Evolutionary conservation across 345 rosid genomes (phyloP), one percentile per base, ranked within the genome.

Genomic region (Corchorus capsularis): DNA sequence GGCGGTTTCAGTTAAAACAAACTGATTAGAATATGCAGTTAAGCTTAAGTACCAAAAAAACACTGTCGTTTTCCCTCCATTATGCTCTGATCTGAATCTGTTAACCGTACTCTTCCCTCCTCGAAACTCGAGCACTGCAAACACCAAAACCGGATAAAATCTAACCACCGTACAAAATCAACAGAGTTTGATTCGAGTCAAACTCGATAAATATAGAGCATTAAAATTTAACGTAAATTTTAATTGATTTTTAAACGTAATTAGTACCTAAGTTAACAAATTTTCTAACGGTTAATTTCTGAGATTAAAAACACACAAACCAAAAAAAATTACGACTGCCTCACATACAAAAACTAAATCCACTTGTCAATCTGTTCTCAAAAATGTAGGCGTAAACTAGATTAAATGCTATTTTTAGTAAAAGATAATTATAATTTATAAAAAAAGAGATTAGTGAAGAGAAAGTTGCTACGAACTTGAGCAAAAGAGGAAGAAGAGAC

Each of bases 11-110:
- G 78, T 76, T 54, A 57, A 60, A 62, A 13, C 55, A 56, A 75
- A 37, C 43, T 39, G 43, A 39, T 6, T 5, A 34, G 5, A 16
- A 43, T 59, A 13, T 19, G 2, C 64, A 32, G 27, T 27, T 27
- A 27, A 27, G 54, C 71, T 62, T 66, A n/a, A n/a, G 52, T 17
- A 3, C 53, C 41, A 37, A 75, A 72, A 72, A 75, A 72, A 72
- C 72, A 75, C 47, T 46, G 78, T 63, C 80, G 83, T 78, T 53
- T 71, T 75, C 65, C 50, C 55, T 71, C 34, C 61, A 27, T 73
- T 32, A 52, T 56, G 6, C 73, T 67, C 78, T 78, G 88, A 80
- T 85, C 87, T 73, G 85, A 67, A 39, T 19, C 69, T 9, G 61
- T 0, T 56, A 52, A 27, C 64, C 72, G 20, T 22, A 39, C 61